Evolutionary conservation across 2,329 filamentous ascomycete genomes (phyloP).

Genomic region (Paecilomyces sp.): DNA sequence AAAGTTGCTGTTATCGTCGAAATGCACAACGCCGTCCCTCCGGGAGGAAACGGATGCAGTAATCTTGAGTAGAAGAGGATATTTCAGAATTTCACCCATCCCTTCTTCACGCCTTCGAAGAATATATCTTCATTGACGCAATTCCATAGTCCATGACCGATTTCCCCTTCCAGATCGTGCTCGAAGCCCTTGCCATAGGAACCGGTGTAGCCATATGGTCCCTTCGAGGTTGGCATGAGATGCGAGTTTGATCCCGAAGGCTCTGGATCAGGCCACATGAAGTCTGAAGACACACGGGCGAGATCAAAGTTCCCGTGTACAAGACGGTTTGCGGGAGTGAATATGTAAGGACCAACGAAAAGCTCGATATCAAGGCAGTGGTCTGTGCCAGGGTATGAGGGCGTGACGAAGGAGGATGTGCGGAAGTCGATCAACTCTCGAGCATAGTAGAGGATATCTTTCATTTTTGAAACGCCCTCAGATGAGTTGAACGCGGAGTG

Average conservation of each 20-base stretch:
- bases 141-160: conserved; percentile 11
- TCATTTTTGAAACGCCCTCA: conserved; percentile 3
- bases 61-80: neutral
- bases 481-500: neutral
- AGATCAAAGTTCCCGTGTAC: conserved; percentile 17
- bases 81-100: conserved; percentile 11
- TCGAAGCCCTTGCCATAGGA: conserved; percentile 14
- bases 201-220: conserved; percentile 19
- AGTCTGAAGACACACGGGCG: conserved; percentile 11
- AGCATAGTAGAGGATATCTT: neutral
- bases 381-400: neutral
- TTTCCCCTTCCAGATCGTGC: neutral
- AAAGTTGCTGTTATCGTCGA: too few relatives aligned
- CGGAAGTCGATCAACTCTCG: neutral
- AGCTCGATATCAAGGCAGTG: neutral
- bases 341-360: conserved; percentile 1
- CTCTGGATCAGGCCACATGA: conserved; percentile 11
- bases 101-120: conserved; percentile 13
- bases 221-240: conserved; percentile 10
- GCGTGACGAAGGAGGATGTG: conserved; percentile 1
- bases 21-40: too few relatives aligned
- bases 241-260: neutral
- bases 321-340: conserved; percentile 1
- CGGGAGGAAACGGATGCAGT: too few relatives aligned
- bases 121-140: conserved; percentile 15